Evolutionary conservation across 2,329 filamentous ascomycete species (phyloP), one percentile per base, ranked within the genome.

Genomic region (Aspergillus fischeri): DNA sequence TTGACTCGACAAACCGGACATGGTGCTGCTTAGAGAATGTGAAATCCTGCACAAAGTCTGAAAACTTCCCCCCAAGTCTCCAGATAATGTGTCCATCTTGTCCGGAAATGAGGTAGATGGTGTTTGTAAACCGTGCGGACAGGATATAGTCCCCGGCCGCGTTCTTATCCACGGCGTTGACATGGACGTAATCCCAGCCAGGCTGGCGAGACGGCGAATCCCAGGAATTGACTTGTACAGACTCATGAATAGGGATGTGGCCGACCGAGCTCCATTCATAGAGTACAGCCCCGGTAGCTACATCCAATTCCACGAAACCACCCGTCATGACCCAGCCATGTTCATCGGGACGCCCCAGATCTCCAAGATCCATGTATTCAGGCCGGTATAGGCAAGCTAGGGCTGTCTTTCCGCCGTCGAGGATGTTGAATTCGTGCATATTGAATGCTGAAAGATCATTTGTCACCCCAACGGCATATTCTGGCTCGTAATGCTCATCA

Each of bases 401-500:
- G 4, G 70, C 74, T 2, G 68, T 68, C 53, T 66, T 67, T 24
- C 74, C 75, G 14, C 71, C 65, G 25, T 70, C 60, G 54, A 76
- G 58, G 21, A 77, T 60, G 44, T 72, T 73, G 60, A 76, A 75
- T 44, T 77, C 75, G 59, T 77, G 75, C 69, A 76, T 75, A 53
- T 77, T 75, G 50, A 75, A 71, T 14, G 64, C 60, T 32, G 57
- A 54, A 1, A 73, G 55, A 25, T 70, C 64, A 25, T 66, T 68
- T 21, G 62, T 56, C 3, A 69, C 65, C 17, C 64, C 65, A 10
- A 80, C 72, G 41, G 73, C 75, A 56, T 74, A 71, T 49, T 78
- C 74, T 20, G 76, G 66, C 35, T 76, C 67, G 58, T 81, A 81
- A 53, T 75, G 70, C 42, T 76, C 70, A 62, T 81, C 74, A 70